Evolutionary conservation across 73 alveolate genomes (phyloP).

Genomic region (Uronychia setigera): DNA sequence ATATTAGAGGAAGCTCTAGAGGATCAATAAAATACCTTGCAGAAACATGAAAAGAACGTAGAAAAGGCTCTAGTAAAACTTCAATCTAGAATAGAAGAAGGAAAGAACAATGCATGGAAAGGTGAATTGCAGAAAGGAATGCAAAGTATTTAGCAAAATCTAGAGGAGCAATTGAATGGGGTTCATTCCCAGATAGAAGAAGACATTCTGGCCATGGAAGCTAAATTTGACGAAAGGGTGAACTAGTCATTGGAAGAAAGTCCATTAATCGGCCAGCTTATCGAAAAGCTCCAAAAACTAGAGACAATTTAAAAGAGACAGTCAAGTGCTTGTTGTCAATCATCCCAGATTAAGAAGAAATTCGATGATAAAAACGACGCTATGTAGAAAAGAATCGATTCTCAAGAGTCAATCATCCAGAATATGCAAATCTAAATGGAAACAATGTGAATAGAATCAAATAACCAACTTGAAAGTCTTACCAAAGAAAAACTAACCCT

Average conservation of each 20-base stretch:
- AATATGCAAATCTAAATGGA: neutral
- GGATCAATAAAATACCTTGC: neutral
- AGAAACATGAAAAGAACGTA: neutral
- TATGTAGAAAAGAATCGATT: neutral
- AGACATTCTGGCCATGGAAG: neutral
- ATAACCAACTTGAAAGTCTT: neutral
- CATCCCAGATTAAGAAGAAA: neutral
- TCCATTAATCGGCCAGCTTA: neutral
- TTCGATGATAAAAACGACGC: neutral
- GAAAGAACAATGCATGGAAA: neutral
- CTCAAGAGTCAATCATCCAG: neutral
- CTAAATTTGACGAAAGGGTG: neutral
- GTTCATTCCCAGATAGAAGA: neutral
- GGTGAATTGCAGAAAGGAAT: neutral
- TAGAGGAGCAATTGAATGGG: neutral
- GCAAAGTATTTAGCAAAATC: neutral
- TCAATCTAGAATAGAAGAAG: neutral
- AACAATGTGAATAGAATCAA: neutral
- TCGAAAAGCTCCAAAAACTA: neutral
- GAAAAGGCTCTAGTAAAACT: neutral
- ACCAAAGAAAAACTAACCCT: neutral
- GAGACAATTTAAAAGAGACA: neutral
- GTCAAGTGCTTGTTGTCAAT: neutral
- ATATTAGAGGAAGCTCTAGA: neutral
- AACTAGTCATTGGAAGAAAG: neutral